Conservation (phyloP, 306 rosid genomes). For the Castanopsis chinensis region DNA sequence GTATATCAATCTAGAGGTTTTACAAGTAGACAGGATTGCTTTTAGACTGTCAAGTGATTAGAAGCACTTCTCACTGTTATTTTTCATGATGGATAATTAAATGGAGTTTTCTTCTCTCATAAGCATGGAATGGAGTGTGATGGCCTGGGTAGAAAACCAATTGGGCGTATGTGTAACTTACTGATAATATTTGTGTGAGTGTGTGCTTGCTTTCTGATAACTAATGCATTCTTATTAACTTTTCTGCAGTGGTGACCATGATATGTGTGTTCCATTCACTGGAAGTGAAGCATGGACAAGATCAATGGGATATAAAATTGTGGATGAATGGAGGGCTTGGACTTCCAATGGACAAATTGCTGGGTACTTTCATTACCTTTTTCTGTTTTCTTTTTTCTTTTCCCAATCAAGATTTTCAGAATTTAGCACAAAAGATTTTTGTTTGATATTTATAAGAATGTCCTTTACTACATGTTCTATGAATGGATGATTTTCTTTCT, state of each 20-base stretch:
- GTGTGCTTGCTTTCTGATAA: neutral
- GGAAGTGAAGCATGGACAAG: conserved; percentile 87
- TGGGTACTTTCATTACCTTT: conserved; percentile 49
- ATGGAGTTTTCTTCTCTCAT: no score
- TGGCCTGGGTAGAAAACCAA: no score
- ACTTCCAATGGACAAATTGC: conserved; percentile 66
- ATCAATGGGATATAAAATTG: conserved; percentile 69
- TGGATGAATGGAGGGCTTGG: conserved; percentile 95
- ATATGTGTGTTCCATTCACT: conserved; percentile 90
- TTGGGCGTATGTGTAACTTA: no score
- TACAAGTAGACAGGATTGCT: neutral
- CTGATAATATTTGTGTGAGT: no score
- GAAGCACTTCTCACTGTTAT: neutral
- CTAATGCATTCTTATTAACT: neutral
- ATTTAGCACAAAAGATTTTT: neutral
- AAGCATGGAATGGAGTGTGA: no score
- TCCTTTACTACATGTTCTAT: no score
- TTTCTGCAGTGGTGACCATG: conserved; percentile 83
- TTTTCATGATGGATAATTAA: neutral
- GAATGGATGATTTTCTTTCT: neutral
- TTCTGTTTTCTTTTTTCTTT: neutral
- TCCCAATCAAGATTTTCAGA: neutral
- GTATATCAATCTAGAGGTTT: neutral
- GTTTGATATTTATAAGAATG: neutral
- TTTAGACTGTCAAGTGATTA: neutral